Evolutionary conservation across 2,329 filamentous ascomycete species (phyloP), one percentile per base, ranked within the genome.

Genomic region (Aureobasidium sp.): DNA sequence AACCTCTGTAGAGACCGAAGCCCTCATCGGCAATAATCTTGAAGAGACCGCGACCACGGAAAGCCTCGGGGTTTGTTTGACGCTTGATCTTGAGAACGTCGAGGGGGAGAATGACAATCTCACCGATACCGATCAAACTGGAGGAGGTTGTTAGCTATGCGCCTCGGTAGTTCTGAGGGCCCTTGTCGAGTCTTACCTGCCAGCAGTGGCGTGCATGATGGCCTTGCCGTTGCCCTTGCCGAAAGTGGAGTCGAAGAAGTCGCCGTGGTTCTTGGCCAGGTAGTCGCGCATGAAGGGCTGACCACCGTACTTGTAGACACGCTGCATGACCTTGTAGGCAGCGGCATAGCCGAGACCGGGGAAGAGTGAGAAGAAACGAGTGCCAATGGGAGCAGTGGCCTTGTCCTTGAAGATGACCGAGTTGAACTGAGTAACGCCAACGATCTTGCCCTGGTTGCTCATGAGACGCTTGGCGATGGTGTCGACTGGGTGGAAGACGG

Each of bases 51-150:
- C 94, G 89, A 69, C 93, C 93, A 68, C 91, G 86, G 86, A 99
- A 99, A 39, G 94, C 92, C 73, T 97, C 94, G 44, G 94, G 94
- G 82, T 99, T 99, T 68, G 94, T 99, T 81, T 99, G 94, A 71
- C 94, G 87, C 85, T 99, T 99, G 81, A 99, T 99, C 85, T 99
- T 99, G 66, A 99, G 84, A 42, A 99, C 93, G 70, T 99, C 94
- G 64, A 99, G 85, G 46, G 94, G 94, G 44, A 99, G 84, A 34
- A 99, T 85, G 63, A 99, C 85, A 67, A 99, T 96, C 80, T 99
- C 94, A 73, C 94, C 94, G 70, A 99, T 96, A 70, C 94, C 94
- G 72, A 99, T 95, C 71, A 99, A 74, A 79, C 90, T 93, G 36
- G 9, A 7, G 36, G 9, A 7, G 7, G 26, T 66, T 27, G 23